Evolutionary conservation across 805 yeast genomes (phyloP).

Genomic region (Saccharomycopsis sp.): DNA sequence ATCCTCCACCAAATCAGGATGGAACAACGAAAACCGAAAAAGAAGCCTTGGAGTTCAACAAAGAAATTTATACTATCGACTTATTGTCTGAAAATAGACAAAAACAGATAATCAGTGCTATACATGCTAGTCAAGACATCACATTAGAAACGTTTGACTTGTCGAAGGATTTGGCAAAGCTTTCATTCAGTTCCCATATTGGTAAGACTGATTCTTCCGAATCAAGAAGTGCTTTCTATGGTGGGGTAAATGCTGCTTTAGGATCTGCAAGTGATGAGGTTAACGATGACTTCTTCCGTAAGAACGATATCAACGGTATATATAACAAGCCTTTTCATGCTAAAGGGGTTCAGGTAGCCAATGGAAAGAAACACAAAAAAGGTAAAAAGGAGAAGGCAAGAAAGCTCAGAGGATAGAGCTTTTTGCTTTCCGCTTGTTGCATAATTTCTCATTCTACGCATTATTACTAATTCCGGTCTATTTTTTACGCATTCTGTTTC

Average conservation of each 20-base stretch:
- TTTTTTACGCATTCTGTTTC: too few relatives aligned
- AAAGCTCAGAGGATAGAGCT: conserved; percentile 3
- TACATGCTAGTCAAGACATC: conserved; percentile 39
- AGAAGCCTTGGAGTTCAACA: conserved; percentile 61
- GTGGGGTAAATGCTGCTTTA: conserved; percentile 78
- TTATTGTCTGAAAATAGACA: conserved; percentile 66
- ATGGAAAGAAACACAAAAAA: conserved; percentile 60
- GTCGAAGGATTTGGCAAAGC: conserved; percentile 57
- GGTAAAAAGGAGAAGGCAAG: conserved; percentile 40
- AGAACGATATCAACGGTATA: conserved; percentile 58
- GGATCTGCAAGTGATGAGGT: conserved; percentile 74
- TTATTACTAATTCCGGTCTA: too few relatives aligned
- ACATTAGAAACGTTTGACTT: conserved; percentile 50
- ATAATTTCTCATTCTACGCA: too few relatives aligned
- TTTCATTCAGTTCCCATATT: conserved; percentile 76
- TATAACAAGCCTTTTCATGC: conserved; percentile 71
- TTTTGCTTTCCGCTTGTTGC: too few relatives aligned
- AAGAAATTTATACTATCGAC: conserved; percentile 60
- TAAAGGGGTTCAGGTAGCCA: conserved; percentile 22
- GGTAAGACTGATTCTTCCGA: conserved; percentile 39
- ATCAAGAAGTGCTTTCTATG: conserved; percentile 53
- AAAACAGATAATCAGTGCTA: conserved; percentile 62
- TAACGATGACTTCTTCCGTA: conserved; percentile 78
- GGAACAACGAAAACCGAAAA: conserved; percentile 46
- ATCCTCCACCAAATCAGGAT: conserved; percentile 79